These are phyloP conservation scores for Candida stauntonica DNA, from an alignment of 805 yeast genomes.

Conservation along the genomic window DNA sequence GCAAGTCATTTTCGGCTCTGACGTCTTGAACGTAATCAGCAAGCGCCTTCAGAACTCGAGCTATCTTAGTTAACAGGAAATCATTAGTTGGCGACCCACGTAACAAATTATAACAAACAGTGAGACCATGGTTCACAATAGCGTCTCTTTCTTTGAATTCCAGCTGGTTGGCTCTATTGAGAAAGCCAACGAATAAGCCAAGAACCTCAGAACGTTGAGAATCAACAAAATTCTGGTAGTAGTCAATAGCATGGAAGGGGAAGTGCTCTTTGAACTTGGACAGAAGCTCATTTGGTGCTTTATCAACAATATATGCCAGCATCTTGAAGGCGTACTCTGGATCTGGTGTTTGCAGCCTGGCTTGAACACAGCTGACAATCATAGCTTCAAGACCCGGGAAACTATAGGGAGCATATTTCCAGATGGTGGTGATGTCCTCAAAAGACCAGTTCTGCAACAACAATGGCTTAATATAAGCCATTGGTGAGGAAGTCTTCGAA, in stretches of 20 bases:
- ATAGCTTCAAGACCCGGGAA: slow-evolving; percentile 1
- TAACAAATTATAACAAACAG: no score
- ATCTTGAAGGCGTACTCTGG: slow-evolving; percentile 6
- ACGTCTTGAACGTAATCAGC: no score
- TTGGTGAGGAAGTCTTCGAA: slow-evolving; percentile 4
- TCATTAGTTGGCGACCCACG: no score
- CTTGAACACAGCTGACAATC: not conserved
- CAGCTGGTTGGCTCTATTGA: not conserved
- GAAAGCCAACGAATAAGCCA: slow-evolving; percentile 2
- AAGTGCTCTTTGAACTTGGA: slow-evolving; percentile 11
- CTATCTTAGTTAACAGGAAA: no score
- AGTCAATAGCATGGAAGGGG: slow-evolving; percentile 15
- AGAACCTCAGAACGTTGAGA: slow-evolving; percentile 2
- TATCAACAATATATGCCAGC: not conserved
- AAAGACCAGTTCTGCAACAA: not conserved
- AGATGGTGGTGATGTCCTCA: slow-evolving; percentile 1
- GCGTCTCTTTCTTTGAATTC: not conserved
- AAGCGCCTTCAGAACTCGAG: no score
- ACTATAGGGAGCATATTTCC: not conserved
- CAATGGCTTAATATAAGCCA: not conserved
- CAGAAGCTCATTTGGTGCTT: not conserved
- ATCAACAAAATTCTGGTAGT: slow-evolving; percentile 1
- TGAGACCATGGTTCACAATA: slow-evolving; percentile 6
- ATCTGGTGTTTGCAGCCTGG: slow-evolving; percentile 5
- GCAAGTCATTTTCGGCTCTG: no score